phyloP scores from a whole-genome alignment of 345 rosid species.

The Lepidium didymum region DNA sequence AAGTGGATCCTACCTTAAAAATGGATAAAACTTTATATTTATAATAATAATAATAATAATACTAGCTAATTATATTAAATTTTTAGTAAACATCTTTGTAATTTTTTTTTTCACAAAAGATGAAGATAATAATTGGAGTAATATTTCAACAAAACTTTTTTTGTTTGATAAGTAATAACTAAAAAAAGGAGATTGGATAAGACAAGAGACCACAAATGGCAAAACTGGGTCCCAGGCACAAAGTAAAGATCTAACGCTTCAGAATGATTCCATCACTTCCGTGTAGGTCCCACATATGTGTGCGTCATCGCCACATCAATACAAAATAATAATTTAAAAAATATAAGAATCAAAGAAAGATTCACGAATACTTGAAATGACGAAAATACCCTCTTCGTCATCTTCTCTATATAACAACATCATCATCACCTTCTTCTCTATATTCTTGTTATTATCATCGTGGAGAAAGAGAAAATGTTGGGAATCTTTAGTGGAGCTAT shows the following conservation, averaged over 20 bases:
- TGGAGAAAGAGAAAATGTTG: constrained; percentile 45
- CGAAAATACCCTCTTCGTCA: constrained; percentile 11
- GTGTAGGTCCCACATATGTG: neutral
- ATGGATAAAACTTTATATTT: too few relatives aligned
- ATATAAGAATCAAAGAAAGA: constrained; percentile 3
- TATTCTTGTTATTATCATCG: neutral
- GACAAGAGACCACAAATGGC: constrained; percentile 19
- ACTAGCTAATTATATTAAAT: too few relatives aligned
- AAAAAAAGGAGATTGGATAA: constrained; percentile 15
- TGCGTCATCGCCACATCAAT: neutral
- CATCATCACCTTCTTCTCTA: neutral
- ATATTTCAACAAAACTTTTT: neutral
- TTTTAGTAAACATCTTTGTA: too few relatives aligned
- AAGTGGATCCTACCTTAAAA: too few relatives aligned
- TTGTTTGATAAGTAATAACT: neutral
- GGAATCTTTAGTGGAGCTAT: constrained; percentile 81
- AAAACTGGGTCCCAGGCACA: neutral
- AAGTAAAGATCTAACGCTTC: constrained; percentile 18
- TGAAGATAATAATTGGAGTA: neutral
- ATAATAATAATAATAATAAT: too few relatives aligned
- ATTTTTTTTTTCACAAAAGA: too few relatives aligned
- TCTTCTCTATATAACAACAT: neutral
- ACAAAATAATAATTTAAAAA: too few relatives aligned
- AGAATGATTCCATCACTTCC: constrained; percentile 17
- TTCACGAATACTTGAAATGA: neutral